Conservation (phyloP, 495 filamentous ascomycete genomes). For the Podospora comata region DNA sequence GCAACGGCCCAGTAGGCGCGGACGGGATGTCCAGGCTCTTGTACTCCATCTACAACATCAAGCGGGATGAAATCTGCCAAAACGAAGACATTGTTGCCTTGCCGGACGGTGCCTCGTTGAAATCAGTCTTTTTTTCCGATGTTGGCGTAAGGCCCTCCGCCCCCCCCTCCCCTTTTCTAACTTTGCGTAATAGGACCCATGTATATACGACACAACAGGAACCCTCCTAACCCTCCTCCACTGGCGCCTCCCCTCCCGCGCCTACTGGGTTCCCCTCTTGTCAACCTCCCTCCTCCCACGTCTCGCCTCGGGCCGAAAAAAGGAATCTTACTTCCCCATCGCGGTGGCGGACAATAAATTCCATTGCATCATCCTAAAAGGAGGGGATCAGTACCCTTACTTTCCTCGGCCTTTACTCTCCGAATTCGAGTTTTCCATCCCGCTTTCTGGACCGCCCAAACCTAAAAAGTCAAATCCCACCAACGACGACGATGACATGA, state of each 20-base stretch:
- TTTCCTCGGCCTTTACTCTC: slow-evolving; percentile 88
- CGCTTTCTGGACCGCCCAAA: slow-evolving; percentile 55
- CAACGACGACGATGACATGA: slow-evolving; percentile 37
- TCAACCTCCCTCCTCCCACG: slow-evolving; percentile 83
- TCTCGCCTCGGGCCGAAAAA: slow-evolving; percentile 74
- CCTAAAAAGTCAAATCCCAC: slow-evolving; percentile 35
- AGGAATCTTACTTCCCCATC: slow-evolving; percentile 92
- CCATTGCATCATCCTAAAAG: slow-evolving; percentile 98
- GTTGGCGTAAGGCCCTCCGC: slow-evolving; percentile 53
- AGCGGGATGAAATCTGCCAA: slow-evolving; percentile 87
- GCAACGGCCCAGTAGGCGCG: slow-evolving; percentile 79
- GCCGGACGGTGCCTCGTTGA: slow-evolving; percentile 63
- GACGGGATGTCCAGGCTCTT: slow-evolving; percentile 71
- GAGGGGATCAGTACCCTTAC: slow-evolving; percentile 87
- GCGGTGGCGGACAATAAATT: slow-evolving; percentile 90
- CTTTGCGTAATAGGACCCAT: slow-evolving; percentile 63
- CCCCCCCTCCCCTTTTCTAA: slow-evolving; percentile 21
- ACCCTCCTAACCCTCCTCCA: slow-evolving; percentile 82
- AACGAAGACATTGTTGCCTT: slow-evolving; percentile 88
- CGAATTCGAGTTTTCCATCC: slow-evolving; percentile 90
- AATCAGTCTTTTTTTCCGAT: slow-evolving; percentile 88
- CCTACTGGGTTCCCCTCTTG: slow-evolving; percentile 85
- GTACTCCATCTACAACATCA: slow-evolving; percentile 91
- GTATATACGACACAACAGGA: slow-evolving; percentile 88
- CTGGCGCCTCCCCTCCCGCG: slow-evolving; percentile 82